phyloP scores from a whole-genome alignment of 163 green algal genomes.

The Scenedesmus sp. region DNA sequence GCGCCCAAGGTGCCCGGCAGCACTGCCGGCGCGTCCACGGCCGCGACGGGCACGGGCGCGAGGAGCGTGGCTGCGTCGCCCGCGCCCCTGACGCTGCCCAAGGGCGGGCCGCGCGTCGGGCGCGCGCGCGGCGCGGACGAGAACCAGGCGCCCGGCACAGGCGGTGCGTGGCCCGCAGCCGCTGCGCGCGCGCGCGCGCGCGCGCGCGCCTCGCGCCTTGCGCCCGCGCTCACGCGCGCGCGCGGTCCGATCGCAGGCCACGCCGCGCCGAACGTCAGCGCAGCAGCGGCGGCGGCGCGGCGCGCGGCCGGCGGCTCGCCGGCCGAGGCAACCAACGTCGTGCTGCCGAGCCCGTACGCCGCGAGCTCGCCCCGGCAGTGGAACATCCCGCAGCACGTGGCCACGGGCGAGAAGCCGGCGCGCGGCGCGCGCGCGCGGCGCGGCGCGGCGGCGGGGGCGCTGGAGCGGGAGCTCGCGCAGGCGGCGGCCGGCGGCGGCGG shows the following conservation, averaged over 20 bases:
- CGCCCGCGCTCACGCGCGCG: conserved; percentile 17
- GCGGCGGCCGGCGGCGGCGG: neutral
- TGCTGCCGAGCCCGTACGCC: conserved; percentile 42
- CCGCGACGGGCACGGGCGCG: too few relatives aligned
- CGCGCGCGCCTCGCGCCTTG: neutral
- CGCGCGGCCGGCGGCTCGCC: too few relatives aligned
- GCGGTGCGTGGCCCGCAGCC: neutral
- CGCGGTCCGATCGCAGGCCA: neutral
- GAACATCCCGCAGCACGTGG: conserved; percentile 30
- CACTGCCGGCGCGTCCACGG: neutral
- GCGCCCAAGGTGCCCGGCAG: conserved; percentile 21
- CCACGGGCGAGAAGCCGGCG: conserved; percentile 14
- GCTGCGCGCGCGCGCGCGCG: neutral
- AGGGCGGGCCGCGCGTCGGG: neutral
- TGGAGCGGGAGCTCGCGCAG: neutral
- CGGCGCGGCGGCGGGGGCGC: neutral
- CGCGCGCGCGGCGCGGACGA: conserved; percentile 7
- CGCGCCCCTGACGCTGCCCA: conserved; percentile 8
- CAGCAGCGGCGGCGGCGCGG: neutral
- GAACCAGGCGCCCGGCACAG: conserved; percentile 6
- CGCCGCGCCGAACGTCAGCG: neutral
- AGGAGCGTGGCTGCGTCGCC: conserved; percentile 8
- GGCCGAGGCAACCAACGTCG: conserved; percentile 17
- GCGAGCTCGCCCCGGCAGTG: conserved; percentile 8
- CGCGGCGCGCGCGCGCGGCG: neutral